Base-by-base conservation (phyloP, 495 filamentous ascomycete genomes). In the Cercophora samala region DNA sequence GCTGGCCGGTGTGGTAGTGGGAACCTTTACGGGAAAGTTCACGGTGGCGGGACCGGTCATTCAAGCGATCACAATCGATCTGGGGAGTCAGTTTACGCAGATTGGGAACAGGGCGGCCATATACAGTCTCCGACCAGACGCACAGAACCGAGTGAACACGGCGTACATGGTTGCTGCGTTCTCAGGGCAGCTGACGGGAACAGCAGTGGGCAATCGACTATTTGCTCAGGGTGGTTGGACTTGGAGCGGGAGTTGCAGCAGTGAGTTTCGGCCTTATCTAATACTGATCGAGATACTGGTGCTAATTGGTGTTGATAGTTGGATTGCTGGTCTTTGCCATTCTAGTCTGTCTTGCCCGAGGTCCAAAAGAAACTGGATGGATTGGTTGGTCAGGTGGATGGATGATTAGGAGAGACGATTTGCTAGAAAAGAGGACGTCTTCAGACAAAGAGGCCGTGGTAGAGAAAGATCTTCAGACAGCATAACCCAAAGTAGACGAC, bases 141-240 rank as follows among this genome's bases (percentile, higher is more conserved):
- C 87, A 2, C 76, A 90, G 23, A 95, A 93, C 74, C 74, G 92
- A 0, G 82, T 93, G 23, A 96, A 96, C 72, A 95, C 92, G 2
- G 88, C 87, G 3, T 96, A 91, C 71, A 94, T 94, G 91, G 81
- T 93, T 3, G 80, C 81, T 13, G 83, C 83, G 0, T 95, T 93
- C 73, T 85, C 83, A 56, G 91, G 91, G 0, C 91, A 95, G 78
- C 75, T 96, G 22, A 86, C 86, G 66, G 92, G 92, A 0, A 94
- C 91, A 1, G 81, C 88, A 4, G 88, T 86, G 8, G 91, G 91
- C 0, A 92, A 91, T 70, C 76, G 83, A 29, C 72, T 93, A 4
- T 94, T 91, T 76, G 87, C 89, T 9, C 67, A 81, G 22, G 84
- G 84, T 0, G 92, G 91, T 0, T 94, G 92, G 92, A 79, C 86